Base-by-base conservation (phyloP, 306 rosid genomes). In the Cucurbita pepo region DNA sequence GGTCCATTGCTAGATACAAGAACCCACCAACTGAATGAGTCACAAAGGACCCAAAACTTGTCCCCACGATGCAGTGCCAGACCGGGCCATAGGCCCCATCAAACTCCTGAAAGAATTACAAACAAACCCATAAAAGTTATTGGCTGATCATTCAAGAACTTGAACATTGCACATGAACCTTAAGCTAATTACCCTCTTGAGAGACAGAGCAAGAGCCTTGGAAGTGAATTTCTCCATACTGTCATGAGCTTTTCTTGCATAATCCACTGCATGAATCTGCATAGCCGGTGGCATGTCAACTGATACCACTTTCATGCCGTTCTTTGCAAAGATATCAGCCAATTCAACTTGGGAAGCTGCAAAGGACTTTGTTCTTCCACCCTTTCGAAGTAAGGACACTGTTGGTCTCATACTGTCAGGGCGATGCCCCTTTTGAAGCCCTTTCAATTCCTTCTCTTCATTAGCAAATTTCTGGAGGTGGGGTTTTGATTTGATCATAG, bases 11-110 rank as follows among this genome's bases (percentile, higher is more conserved):
- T 82, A 94, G 91, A 83, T 94, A 94, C 73, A 94, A 83, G 77
- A 94, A 94, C 16, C 97, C 96, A 57, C 97, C 96, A 40, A 85
- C 92, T 1, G 97, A 91, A 84, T 94, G 97, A 3, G 99, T 94
- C 66, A 94, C 99, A 82, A 87, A 94, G 22, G 99, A 94, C 64
- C 99, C 99, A 86, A 94, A 94, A 80, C 97, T 86, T 69, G 85
- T 85, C 82, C 99, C 99, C 57, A 94, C 97, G 62, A 94, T 91
- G 74, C 99, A 89, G 77, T 94, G 99, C 99, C 99, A 94, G 50
- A 97, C 99, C 52, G 99, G 99, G 58, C 99, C 99, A 80, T 94
- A 94, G 9, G 81, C 88, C 79, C 87, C 91, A 79, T 94, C 99
- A 84, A 94, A 94, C 81, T 94, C 99, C 99, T 94, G 97, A 82